Evolutionary conservation across 768 basidiomycete genomes (phyloP), one percentile per base, ranked within the genome.

Genomic region (Chalciporus piperatus): DNA sequence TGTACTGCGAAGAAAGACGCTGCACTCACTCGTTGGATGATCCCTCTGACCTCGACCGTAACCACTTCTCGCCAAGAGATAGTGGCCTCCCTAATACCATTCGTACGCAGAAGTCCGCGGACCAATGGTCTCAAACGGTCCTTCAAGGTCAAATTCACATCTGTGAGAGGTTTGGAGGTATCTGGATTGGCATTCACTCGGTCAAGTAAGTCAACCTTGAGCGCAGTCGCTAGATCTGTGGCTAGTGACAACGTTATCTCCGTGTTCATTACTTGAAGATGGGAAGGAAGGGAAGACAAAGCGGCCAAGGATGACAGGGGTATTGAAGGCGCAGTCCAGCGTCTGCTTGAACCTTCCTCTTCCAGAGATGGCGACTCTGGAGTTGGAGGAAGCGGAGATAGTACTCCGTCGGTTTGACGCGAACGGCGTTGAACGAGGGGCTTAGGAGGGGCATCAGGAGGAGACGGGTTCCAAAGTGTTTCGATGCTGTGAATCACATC

Each of bases 221-320:
- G 76, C 3, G 86, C 78, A 22, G 76, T 75, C n/a, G 91, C 82
- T 3, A 95, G 73, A 63, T 96, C 92, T 16, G 80, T 74, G 6
- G 91, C 84, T 20, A 97, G 73, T 0, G 89, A 87, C 3, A 78
- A 73, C 0, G 88, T 82, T 56, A 97, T 91, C 60, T 92, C 83
- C 60, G 82, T 74, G 0, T 85, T 85, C 37, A 96, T 71, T 1
- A 74, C 72, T n/a, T 79, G 81, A 13, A 97, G 74, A 58, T 89
- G 87, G 6, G 74, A 63, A 0, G 93, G 92, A 12, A 97, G 77
- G 10, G 84, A 79, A n/a, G 80, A 61, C 55, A 93, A 92, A 1
- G 92, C 87, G 9, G 73, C 67, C 23, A 95, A 71, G 1, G 83
- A 81, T 0, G 87, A 86, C 11, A 95, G 72, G 0, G 86, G 78